These are phyloP conservation scores for Cicer cuneatum DNA, from an alignment of 306 rosid species.

Conservation along the genomic window DNA sequence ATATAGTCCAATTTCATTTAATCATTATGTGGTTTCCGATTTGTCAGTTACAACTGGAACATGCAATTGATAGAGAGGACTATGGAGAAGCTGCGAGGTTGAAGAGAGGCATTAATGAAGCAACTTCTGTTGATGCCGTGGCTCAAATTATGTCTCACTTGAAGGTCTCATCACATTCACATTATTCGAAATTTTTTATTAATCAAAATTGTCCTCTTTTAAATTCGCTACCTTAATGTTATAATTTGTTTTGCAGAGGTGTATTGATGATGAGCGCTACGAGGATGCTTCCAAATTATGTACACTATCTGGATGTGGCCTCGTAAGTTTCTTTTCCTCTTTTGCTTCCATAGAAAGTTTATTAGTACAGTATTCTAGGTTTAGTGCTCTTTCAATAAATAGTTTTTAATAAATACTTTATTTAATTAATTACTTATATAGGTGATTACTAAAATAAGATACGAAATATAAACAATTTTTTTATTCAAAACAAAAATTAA, in stretches of 20 bases:
- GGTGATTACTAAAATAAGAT: no score
- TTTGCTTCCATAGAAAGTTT: not conserved
- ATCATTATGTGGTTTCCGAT: no score
- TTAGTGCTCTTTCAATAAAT: no score
- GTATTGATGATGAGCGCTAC: slow-evolving; percentile 71
- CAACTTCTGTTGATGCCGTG: slow-evolving; percentile 68
- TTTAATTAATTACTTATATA: no score
- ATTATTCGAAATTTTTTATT: no score
- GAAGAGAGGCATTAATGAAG: slow-evolving; percentile 67
- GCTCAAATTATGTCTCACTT: slow-evolving; percentile 71
- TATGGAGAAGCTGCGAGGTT: slow-evolving; percentile 70
- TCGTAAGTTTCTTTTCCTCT: slow-evolving; percentile 52
- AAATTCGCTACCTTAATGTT: no score
- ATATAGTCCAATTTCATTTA: no score
- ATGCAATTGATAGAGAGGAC: slow-evolving; percentile 71
- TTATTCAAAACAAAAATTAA: no score
- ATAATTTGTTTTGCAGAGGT: not conserved
- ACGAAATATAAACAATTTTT: no score
- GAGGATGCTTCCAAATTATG: slow-evolving; percentile 77
- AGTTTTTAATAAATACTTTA: no score
- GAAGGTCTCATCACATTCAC: slow-evolving; percentile 56
- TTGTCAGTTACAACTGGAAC: slow-evolving; percentile 72
- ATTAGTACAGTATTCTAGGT: no score
- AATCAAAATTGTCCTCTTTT: no score
- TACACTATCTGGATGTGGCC: slow-evolving; percentile 74